phyloP scores from a whole-genome alignment of 2,329 filamentous ascomycete genomes.

The Penicillium decumbens region DNA sequence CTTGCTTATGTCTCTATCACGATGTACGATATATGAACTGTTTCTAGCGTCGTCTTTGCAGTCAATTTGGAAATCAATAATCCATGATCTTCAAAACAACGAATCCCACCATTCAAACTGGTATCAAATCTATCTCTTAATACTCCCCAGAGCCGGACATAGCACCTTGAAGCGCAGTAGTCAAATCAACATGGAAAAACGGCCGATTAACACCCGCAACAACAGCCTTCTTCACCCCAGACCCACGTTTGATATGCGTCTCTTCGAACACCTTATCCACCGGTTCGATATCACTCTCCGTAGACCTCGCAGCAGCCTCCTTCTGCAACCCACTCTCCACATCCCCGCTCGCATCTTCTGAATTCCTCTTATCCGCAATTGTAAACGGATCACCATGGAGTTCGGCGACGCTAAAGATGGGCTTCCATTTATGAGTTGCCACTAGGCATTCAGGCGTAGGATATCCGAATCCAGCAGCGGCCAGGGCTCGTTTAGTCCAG shows the following conservation, averaged over 20 bases:
- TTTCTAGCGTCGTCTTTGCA: neutral
- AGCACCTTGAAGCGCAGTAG: neutral
- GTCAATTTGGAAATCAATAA: neutral
- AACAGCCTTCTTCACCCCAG: neutral
- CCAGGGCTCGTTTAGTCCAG: neutral
- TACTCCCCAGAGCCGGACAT: neutral
- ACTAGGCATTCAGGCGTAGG: neutral
- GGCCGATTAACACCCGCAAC: neutral
- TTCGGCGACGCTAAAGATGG: neutral
- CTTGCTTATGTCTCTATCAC: neutral
- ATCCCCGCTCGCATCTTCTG: neutral
- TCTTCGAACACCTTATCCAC: neutral
- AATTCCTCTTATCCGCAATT: neutral
- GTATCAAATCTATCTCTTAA: neutral
- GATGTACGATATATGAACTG: neutral
- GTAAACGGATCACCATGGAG: neutral
- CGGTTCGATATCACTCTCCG: neutral
- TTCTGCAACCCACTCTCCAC: neutral
- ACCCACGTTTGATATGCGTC: neutral
- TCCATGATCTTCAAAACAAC: no score
- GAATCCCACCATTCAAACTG: neutral
- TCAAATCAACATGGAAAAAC: neutral
- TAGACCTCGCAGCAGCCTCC: neutral
- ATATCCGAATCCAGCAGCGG: neutral
- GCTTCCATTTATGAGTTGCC: neutral